phyloP scores from a whole-genome alignment of 768 basidiomycete genomes.

The Ramaria sp. region DNA sequence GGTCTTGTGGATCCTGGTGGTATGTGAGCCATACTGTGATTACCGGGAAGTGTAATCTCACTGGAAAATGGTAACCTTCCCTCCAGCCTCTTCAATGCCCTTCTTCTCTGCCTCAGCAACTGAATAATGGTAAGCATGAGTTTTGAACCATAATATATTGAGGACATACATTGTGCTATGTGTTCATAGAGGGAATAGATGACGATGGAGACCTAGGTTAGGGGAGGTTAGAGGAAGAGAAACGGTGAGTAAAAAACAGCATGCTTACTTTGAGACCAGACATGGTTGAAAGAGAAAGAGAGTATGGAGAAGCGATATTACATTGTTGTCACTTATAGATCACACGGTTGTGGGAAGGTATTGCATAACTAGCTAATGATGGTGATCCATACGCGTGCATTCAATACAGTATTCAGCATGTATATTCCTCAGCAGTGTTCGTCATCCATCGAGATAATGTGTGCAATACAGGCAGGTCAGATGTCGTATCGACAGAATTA shows the following conservation, averaged over 20 bases:
- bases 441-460: too few species aligned
- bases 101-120: constrained; percentile 48
- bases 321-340: neutral
- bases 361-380: neutral
- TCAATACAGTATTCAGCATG: too few species aligned
- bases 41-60: constrained; percentile 16
- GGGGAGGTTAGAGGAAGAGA: neutral
- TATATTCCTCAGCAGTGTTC: too few species aligned
- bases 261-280: too few species aligned
- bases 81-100: constrained; percentile 33
- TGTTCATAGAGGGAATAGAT: constrained; percentile 73
- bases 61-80: constrained; percentile 36
- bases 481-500: too few species aligned
- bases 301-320: neutral
- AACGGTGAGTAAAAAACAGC: neutral
- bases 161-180: constrained; percentile 47
- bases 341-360: neutral
- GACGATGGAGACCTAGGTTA: constrained; percentile 11
- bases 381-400: too few species aligned
- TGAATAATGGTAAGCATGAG: constrained; percentile 18
- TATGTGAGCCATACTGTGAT: neutral
- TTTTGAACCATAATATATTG: neutral
- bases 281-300: neutral
- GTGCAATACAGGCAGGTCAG: too few species aligned
- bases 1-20: constrained; percentile 65